Conservation (phyloP, 2,329 filamentous ascomycete species). For the Allantophomopsis cytisporea region DNA sequence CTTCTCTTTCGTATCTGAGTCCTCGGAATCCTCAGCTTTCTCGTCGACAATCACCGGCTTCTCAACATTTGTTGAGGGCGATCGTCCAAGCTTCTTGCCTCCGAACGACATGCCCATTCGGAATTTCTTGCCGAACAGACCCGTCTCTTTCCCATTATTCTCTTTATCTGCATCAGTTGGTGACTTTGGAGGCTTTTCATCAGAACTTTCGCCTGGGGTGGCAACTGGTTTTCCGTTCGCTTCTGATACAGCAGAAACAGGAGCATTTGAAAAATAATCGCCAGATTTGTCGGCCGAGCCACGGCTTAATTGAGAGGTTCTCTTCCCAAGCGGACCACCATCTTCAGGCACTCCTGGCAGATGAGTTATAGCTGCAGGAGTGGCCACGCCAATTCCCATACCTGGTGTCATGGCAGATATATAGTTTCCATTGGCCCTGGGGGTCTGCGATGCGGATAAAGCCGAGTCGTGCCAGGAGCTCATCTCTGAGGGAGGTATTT, state of each 20-base stretch:
- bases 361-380: constrained; percentile 32
- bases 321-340: constrained; percentile 36
- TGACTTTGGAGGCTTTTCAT: constrained; percentile 30
- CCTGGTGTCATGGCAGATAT: constrained; percentile 58
- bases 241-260: constrained; percentile 30
- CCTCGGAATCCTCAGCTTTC: constrained; percentile 52
- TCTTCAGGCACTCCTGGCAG: constrained; percentile 36
- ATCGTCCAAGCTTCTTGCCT: constrained; percentile 71
- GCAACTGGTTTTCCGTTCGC: constrained; percentile 30
- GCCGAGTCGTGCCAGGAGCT: constrained; percentile 22
- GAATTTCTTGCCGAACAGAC: constrained; percentile 73
- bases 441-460: constrained; percentile 37
- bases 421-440: constrained; percentile 50
- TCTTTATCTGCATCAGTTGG: constrained; percentile 44
- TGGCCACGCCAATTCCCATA: constrained; percentile 64
- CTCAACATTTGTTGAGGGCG: constrained; percentile 49
- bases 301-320: constrained; percentile 39
- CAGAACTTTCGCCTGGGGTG: constrained; percentile 29
- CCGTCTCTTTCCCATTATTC: constrained; percentile 43
- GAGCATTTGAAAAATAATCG: constrained; percentile 65
- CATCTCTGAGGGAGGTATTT: constrained; percentile 31
- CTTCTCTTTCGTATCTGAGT: constrained; percentile 53
- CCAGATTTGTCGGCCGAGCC: constrained; percentile 45
- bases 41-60: constrained; percentile 67
- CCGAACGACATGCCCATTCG: constrained; percentile 57